These are phyloP conservation scores for Teunomyces aglyptinius DNA, from an alignment of 805 yeast species.

Conservation along the genomic window DNA sequence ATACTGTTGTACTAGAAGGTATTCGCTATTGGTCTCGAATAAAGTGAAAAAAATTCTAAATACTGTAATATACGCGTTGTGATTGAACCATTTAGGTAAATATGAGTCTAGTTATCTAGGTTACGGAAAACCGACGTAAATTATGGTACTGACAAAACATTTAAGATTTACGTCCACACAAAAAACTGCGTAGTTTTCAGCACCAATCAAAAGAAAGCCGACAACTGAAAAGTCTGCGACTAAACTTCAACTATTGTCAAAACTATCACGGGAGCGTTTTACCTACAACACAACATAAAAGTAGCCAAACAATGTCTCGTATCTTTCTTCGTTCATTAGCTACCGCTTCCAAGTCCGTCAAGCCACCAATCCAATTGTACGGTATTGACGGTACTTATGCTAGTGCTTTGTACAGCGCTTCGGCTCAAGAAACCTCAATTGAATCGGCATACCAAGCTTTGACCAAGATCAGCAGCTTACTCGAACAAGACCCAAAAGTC, in stretches of 20 bases:
- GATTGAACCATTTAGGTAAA: not conserved
- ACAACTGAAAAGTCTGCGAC: constrained; percentile 4
- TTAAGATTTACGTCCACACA: not conserved
- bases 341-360: constrained; percentile 60
- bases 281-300: constrained; percentile 5
- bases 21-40: not conserved
- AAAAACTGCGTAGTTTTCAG: not conserved
- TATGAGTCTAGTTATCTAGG: not conserved
- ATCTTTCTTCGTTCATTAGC: constrained; percentile 71
- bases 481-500: constrained; percentile 64
- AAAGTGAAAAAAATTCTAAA: constrained; percentile 1
- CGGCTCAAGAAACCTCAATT: constrained; percentile 75
- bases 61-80: not conserved
- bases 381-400: constrained; percentile 98
- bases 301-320: constrained; percentile 37
- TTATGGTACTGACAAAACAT: not conserved
- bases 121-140: not conserved
- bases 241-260: constrained; percentile 3
- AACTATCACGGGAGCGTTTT: constrained; percentile 1
- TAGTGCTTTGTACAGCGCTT: constrained; percentile 87
- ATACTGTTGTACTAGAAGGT: not conserved
- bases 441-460: constrained; percentile 70
- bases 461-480: constrained; percentile 50
- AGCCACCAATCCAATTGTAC: constrained; percentile 89
- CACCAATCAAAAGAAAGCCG: constrained; percentile 4